phyloP scores from a whole-genome alignment of 225 moss, liverwort and hornwort genomes.

The Antitrichia curtipendula region DNA sequence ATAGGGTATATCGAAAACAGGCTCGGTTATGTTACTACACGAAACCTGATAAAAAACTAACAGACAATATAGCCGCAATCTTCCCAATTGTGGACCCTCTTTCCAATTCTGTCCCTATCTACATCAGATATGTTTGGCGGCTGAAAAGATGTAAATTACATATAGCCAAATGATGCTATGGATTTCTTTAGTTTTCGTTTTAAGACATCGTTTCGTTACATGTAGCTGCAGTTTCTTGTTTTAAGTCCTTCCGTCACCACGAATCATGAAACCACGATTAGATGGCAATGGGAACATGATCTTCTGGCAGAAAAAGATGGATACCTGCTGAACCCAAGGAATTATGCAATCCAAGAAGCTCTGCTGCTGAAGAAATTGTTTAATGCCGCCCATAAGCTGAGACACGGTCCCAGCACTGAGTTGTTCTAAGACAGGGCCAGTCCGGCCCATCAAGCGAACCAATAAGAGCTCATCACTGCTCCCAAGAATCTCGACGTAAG shows the following conservation, averaged over 20 bases:
- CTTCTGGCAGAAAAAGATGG: background rate
- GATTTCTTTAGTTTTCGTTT: background rate
- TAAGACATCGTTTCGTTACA: too few relatives aligned
- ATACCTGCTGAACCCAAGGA: constrained; percentile 93
- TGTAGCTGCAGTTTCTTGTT: too few relatives aligned
- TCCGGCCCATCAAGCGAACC: constrained; percentile 91
- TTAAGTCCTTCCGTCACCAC: background rate
- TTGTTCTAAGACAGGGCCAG: constrained; percentile 82
- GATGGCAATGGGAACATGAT: background rate
- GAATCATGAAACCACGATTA: background rate
- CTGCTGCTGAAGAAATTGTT: constrained; percentile 85
- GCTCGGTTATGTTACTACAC: background rate
- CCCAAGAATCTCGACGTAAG: constrained; percentile 76
- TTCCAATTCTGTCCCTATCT: background rate
- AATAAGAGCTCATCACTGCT: constrained; percentile 82
- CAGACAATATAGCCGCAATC: background rate
- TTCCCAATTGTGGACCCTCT: background rate
- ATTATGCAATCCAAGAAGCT: constrained; percentile 90
- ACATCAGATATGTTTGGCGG: background rate
- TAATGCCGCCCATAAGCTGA: constrained; percentile 69
- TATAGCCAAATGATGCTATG: background rate
- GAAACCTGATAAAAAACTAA: background rate
- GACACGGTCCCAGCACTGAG: constrained; percentile 60
- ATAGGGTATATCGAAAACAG: background rate
- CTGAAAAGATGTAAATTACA: background rate